Evolutionary conservation across 441 rosid genomes (phyloP).

Genomic region (Corymbia calophylla): DNA sequence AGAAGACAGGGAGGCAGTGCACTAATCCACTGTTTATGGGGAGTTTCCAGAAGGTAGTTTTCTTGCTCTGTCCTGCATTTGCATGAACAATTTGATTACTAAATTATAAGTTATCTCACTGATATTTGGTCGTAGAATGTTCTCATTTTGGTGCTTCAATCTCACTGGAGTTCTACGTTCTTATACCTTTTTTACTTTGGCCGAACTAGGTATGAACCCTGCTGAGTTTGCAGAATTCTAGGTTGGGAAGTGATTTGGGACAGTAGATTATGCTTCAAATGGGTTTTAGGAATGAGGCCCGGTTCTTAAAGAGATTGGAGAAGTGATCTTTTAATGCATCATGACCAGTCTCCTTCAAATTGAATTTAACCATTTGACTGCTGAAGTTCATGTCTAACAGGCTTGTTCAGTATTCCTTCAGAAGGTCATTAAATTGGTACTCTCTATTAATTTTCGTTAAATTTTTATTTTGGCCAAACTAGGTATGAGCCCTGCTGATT

Average conservation of each 20-base stretch:
- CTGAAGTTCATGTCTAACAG: background rate
- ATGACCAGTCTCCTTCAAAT: background rate
- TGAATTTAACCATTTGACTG: background rate
- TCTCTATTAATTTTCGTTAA: too few relatives aligned
- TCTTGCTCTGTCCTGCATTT: background rate
- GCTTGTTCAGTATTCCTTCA: background rate
- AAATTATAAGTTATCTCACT: background rate
- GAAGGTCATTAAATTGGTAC: too few relatives aligned
- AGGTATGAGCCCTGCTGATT: background rate
- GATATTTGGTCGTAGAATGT: background rate
- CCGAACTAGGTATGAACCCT: background rate
- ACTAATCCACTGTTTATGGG: slow-evolving; percentile 3
- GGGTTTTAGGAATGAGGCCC: background rate
- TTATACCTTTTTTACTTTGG: background rate
- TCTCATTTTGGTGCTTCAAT: background rate
- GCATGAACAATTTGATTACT: background rate
- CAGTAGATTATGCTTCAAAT: background rate
- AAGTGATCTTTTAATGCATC: background rate
- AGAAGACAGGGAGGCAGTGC: background rate
- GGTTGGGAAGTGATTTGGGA: background rate
- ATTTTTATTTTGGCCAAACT: background rate
- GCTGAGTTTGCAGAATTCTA: background rate
- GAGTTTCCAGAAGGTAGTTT: slow-evolving; percentile 1
- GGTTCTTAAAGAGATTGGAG: background rate
- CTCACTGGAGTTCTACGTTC: background rate